Conservation (phyloP, 306 rosid species). For the Oemleria cerasiformis region DNA sequence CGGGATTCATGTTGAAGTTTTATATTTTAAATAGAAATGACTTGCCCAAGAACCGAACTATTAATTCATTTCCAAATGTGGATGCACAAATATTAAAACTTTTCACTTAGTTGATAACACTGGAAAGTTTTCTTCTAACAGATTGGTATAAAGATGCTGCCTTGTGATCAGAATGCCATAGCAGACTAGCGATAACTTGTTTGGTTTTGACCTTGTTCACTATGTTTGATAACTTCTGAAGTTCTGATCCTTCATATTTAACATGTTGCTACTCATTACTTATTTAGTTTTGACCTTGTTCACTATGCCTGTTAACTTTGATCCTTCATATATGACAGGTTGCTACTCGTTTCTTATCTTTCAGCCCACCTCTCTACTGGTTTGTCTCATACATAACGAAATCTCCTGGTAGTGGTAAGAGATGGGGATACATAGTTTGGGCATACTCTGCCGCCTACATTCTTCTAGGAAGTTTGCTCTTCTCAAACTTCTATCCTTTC, state of each 20-base stretch:
- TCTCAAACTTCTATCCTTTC: constrained; percentile 90
- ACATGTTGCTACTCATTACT: too few relatives aligned
- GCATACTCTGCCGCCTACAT: constrained; percentile 69
- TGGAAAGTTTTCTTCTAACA: not conserved
- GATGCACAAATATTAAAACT: not conserved
- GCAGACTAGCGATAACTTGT: not conserved
- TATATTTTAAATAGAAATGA: not conserved
- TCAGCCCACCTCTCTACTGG: constrained; percentile 90
- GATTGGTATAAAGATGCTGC: not conserved
- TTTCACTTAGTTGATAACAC: not conserved
- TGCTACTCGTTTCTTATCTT: constrained; percentile 85
- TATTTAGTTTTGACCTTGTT: not conserved
- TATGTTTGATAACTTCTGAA: too few relatives aligned
- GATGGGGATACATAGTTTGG: constrained; percentile 83
- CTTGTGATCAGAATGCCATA: not conserved
- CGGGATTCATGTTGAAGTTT: not conserved
- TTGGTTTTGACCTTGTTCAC: not conserved
- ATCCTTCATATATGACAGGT: constrained; percentile 50
- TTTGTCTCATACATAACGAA: constrained; percentile 65
- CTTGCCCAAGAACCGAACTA: not conserved
- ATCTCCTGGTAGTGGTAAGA: constrained; percentile 26
- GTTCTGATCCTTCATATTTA: too few relatives aligned
- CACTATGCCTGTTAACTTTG: constrained; percentile 7
- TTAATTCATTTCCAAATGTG: not conserved
- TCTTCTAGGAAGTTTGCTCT: constrained; percentile 82